Conservation (phyloP, 345 rosid species). For the Sapria himalayana region DNA sequence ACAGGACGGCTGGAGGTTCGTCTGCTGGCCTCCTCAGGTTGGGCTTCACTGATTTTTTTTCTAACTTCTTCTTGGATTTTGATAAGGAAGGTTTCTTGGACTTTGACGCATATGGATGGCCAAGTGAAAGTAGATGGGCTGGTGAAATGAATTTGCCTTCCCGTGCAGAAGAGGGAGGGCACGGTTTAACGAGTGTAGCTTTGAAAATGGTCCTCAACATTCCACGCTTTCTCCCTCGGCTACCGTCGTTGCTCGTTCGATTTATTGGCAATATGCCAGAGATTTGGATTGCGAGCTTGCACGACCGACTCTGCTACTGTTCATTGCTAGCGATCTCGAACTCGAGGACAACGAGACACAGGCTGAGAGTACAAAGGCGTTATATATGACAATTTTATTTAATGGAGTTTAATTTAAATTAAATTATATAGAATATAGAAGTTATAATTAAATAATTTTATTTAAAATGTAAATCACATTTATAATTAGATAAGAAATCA, state of each 20-base stretch:
- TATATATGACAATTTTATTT: too few relatives aligned
- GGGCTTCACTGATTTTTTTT: conserved; percentile 30
- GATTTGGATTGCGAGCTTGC: too few relatives aligned
- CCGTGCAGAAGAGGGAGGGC: neutral
- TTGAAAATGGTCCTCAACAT: conserved; percentile 10
- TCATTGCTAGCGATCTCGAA: too few relatives aligned
- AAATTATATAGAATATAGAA: too few relatives aligned
- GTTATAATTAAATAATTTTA: too few relatives aligned
- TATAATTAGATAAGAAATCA: too few relatives aligned
- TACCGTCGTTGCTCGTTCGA: conserved; percentile 13
- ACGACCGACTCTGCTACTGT: too few relatives aligned
- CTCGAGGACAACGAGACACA: too few relatives aligned
- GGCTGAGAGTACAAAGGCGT: too few relatives aligned
- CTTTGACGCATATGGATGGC: conserved; percentile 2
- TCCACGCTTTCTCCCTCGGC: conserved; percentile 13
- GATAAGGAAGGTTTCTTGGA: conserved; percentile 4
- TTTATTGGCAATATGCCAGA: too few relatives aligned
- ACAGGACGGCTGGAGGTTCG: conserved; percentile 14
- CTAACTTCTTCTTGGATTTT: neutral
- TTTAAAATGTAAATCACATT: too few relatives aligned
- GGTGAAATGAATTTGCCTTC: neutral
- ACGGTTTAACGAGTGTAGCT: conserved; percentile 10
- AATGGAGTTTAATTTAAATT: too few relatives aligned
- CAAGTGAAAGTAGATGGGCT: neutral
- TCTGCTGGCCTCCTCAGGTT: conserved; percentile 16